These are phyloP conservation scores for Aspergillus sp. DNA, from an alignment of 2,329 filamentous ascomycete genomes.

Conservation along the genomic window DNA sequence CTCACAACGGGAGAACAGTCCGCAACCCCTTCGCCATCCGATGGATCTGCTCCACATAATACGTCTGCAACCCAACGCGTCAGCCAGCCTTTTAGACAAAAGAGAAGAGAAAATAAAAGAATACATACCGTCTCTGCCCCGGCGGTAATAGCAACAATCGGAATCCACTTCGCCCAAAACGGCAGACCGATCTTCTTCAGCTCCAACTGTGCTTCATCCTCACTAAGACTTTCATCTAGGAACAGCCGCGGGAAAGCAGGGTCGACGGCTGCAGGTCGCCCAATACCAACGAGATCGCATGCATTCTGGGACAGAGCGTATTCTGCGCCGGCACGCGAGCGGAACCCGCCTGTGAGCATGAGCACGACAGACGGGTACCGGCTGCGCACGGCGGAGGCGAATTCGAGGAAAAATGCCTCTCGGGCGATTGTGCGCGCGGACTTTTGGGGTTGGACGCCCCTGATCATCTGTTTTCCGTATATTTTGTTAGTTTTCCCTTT, in stretches of 20 bases:
- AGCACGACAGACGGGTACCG: slow-evolving; percentile 48
- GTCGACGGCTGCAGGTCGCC: slow-evolving; percentile 47
- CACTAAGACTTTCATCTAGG: slow-evolving; percentile 29
- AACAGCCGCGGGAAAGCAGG: slow-evolving; percentile 41
- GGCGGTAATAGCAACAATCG: slow-evolving; percentile 27
- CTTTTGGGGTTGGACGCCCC: slow-evolving; percentile 20
- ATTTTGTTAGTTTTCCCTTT: no score
- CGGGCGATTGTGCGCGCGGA: slow-evolving; percentile 52
- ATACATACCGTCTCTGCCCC: slow-evolving; percentile 32
- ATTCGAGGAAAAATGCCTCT: slow-evolving; percentile 70
- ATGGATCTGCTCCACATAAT: slow-evolving; percentile 29
- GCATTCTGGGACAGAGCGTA: slow-evolving; percentile 47
- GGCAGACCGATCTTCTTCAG: slow-evolving; percentile 28
- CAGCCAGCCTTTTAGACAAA: neutral
- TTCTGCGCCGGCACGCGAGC: slow-evolving; percentile 53
- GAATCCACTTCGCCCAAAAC: slow-evolving; percentile 23
- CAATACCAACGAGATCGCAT: slow-evolving; percentile 53
- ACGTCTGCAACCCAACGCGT: slow-evolving; percentile 14
- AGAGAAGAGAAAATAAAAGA: neutral
- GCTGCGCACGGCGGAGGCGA: slow-evolving; percentile 54
- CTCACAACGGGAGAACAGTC: slow-evolving; percentile 16
- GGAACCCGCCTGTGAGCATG: slow-evolving; percentile 65
- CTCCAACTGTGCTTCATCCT: slow-evolving; percentile 24
- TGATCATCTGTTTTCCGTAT: slow-evolving; percentile 36
- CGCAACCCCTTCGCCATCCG: slow-evolving; percentile 26